These are phyloP conservation scores for Venturia pyrina DNA, from an alignment of 2,329 filamentous ascomycete genomes.

Conservation along the genomic window DNA sequence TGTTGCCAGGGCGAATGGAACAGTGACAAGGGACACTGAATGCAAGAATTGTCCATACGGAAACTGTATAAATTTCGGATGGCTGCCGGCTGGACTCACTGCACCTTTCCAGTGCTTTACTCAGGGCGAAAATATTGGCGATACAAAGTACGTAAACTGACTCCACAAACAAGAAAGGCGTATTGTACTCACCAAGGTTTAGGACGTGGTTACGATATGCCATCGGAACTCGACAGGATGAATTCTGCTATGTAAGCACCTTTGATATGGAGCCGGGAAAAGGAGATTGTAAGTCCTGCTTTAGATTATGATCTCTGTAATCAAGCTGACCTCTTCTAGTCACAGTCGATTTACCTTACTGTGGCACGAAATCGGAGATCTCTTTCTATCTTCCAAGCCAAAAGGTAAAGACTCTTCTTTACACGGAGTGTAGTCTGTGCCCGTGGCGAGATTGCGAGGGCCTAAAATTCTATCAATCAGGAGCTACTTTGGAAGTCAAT, in stretches of 20 bases:
- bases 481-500: slow-evolving; percentile 4
- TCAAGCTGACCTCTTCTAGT: neutral
- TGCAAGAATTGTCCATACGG: slow-evolving; percentile 11
- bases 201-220: slow-evolving; percentile 6
- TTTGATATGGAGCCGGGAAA: neutral
- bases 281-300: slow-evolving; percentile 5
- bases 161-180: neutral
- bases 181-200: neutral
- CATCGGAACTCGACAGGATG: neutral
- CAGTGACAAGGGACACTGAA: slow-evolving; percentile 1
- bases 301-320: neutral
- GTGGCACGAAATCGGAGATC: slow-evolving; percentile 6
- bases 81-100: neutral
- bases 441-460: slow-evolving; percentile 8
- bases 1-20: neutral
- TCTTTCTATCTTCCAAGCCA: slow-evolving; percentile 7
- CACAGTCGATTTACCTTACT: slow-evolving; percentile 4
- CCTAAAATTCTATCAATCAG: slow-evolving; percentile 5
- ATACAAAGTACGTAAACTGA: slow-evolving; percentile 3
- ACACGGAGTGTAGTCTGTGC: slow-evolving; percentile 10
- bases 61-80: slow-evolving; percentile 4
- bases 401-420: neutral
- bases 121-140: slow-evolving; percentile 6
- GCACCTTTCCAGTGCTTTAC: slow-evolving; percentile 8
- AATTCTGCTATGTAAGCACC: slow-evolving; percentile 10